phyloP scores from a whole-genome alignment of 148 eudicot species.

The Rhododendron mucronatum region DNA sequence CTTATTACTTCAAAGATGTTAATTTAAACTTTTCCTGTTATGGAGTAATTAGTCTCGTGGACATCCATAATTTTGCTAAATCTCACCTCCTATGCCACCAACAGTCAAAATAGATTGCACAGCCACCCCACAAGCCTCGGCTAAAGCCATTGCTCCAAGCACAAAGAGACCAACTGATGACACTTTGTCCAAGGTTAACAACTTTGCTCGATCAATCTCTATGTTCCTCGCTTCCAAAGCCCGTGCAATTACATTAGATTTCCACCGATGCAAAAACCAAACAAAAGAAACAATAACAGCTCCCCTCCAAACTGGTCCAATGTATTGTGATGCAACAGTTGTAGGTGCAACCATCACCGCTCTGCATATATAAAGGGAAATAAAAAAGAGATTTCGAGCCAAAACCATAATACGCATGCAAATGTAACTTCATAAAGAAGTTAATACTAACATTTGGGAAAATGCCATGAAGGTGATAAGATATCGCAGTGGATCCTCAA shows the following conservation, averaged over 20 bases:
- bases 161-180: slow-evolving; percentile 79
- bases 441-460: slow-evolving; percentile 63
- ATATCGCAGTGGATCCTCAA: slow-evolving; percentile 78
- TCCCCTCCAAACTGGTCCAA: slow-evolving; percentile 71
- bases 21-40: neutral
- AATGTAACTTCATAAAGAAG: neutral
- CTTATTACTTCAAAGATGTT: neutral
- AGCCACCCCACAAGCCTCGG: slow-evolving; percentile 96
- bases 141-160: slow-evolving; percentile 76
- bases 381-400: neutral
- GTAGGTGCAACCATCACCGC: slow-evolving; percentile 74
- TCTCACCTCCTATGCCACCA: slow-evolving; percentile 96
- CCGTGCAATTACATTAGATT: slow-evolving; percentile 65
- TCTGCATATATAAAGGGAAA: slow-evolving; percentile 29
- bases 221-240: slow-evolving; percentile 42
- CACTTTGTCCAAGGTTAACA: slow-evolving; percentile 68
- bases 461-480: slow-evolving; percentile 71
- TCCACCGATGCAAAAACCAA: slow-evolving; percentile 94
- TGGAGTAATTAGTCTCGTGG: neutral
- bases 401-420: neutral
- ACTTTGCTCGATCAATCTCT: slow-evolving; percentile 48
- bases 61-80: neutral
- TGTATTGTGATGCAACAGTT: slow-evolving; percentile 54
- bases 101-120: slow-evolving; percentile 91
- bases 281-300: slow-evolving; percentile 71